Base-by-base conservation (phyloP, 176 grass and related monocot species). In the Aegilops bicornis region DNA sequence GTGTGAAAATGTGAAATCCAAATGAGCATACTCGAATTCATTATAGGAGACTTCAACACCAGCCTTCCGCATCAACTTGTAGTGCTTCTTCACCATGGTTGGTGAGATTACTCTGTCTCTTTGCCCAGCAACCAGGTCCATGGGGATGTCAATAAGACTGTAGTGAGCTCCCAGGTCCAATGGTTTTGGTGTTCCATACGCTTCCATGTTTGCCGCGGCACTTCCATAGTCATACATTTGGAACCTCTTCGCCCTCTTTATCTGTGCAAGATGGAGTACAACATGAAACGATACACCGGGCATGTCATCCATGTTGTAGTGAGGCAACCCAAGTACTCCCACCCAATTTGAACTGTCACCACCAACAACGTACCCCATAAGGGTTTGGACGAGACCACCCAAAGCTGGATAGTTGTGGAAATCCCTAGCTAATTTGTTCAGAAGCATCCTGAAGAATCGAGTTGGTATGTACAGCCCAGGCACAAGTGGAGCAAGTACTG, bases 271-370 rank as follows among this genome's bases (percentile, higher is more conserved):
- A 84, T 98, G 96, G 78, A 98, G 83, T 9, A 87, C 92, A 9
- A 98, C 96, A 77, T 92, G 92, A 79, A 98, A 93, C 12, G 96
- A 98, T 23, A 98, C 93, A 60, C 96, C 96, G 22, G 96, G 96
- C 96, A 98, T 98, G 84, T 98, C 96, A 84, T 98, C 92, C 91
- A 98, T 98, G 86, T 98, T 98, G 73, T 98, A 98, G 81, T 95
- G 96, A 2, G 96, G 96, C 72, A 98, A 85, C 22, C 96, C 93
- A 3, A 98, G 88, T 29, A 93, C 96, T 64, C 96, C 96, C 20
- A 98, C 91, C 96, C 96, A 98, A 74, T 98, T 95, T 59, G 96
- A 98, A 83, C 96, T 98, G 80, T 98, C 96, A 3, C 96, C 96
- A 8, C 93, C 96, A 73, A 98, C 96, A 6, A 93, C 87, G 73